Conservation (phyloP, 2,329 filamentous ascomycete genomes). For the Sarocladium brachiariae region DNA sequence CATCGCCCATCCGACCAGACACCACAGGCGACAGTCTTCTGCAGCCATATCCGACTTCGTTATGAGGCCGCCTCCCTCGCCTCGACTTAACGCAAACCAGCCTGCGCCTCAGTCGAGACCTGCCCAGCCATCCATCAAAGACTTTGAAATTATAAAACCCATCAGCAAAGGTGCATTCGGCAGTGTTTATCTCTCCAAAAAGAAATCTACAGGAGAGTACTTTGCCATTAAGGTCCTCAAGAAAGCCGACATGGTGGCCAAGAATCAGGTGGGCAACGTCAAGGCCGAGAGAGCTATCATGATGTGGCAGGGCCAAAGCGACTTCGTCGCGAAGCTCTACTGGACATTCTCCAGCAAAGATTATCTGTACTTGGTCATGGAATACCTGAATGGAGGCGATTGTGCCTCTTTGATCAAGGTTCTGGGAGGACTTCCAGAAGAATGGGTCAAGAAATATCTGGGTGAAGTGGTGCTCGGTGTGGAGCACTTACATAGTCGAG, state of each 20-base stretch:
- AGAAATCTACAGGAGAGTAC: constrained; percentile 97
- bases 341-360: constrained; percentile 99
- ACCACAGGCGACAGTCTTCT: constrained; percentile 87
- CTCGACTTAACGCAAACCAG: constrained; percentile 64
- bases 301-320: constrained; percentile 99
- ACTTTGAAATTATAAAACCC: constrained; percentile 98
- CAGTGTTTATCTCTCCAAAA: constrained; percentile 95
- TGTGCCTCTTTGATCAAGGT: constrained; percentile 96
- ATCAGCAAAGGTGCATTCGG: constrained; percentile 99
- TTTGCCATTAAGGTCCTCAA: constrained; percentile 98
- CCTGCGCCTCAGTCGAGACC: constrained; percentile 79
- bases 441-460: constrained; percentile 97
- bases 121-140: constrained; percentile 92
- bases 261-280: constrained; percentile 98
- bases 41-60: constrained; percentile 68
- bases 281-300: constrained; percentile 98
- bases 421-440: constrained; percentile 83
- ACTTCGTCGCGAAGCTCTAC: constrained; percentile 97
- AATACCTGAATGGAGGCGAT: constrained; percentile 95
- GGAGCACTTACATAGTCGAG: constrained; percentile 86
- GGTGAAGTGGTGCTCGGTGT: constrained; percentile 96
- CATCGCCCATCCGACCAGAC: constrained; percentile 49
- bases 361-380: constrained; percentile 97
- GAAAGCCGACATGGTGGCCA: constrained; percentile 99
- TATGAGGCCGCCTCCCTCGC: constrained; percentile 70